These are phyloP conservation scores for Magnaporthiopsis incrustans DNA, from an alignment of 2,329 filamentous ascomycete species.

Conservation along the genomic window DNA sequence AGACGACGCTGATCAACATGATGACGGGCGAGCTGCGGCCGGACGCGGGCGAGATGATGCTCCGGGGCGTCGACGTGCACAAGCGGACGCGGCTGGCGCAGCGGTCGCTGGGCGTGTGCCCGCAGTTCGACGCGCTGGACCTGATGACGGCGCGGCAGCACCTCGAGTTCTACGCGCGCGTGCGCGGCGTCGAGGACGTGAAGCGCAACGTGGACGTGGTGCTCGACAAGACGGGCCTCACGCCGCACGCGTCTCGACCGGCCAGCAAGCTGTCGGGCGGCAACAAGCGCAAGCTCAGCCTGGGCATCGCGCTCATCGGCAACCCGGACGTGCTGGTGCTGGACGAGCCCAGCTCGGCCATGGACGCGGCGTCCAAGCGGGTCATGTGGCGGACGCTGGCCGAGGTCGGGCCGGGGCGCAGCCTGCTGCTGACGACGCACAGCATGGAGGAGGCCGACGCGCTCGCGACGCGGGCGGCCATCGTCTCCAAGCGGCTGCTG, in stretches of 20 bases:
- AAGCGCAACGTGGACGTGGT: slow-evolving; percentile 71
- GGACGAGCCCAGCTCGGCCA: slow-evolving; percentile 81
- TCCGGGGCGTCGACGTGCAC: slow-evolving; percentile 69
- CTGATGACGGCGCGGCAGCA: slow-evolving; percentile 86
- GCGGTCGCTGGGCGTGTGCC: slow-evolving; percentile 78
- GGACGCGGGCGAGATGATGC: slow-evolving; percentile 64
- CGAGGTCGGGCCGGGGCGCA: slow-evolving; percentile 66
- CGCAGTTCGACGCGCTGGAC: slow-evolving; percentile 82
- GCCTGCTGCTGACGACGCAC: slow-evolving; percentile 82
- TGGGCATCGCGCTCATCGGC: slow-evolving; percentile 87
- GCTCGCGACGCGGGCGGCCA: slow-evolving; percentile 73
- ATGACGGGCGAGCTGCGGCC: slow-evolving; percentile 80
- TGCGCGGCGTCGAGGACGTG: slow-evolving; percentile 69
- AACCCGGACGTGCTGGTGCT: slow-evolving; percentile 82
- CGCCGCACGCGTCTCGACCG: slow-evolving; percentile 63
- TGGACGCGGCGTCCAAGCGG: slow-evolving; percentile 85
- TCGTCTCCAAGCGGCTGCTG: slow-evolving; percentile 79
- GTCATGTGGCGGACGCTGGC: slow-evolving; percentile 87
- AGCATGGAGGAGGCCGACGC: slow-evolving; percentile 94
- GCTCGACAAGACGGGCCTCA: slow-evolving; percentile 68
- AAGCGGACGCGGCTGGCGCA: slow-evolving; percentile 64
- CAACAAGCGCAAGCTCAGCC: slow-evolving; percentile 82
- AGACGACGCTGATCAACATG: slow-evolving; percentile 80
- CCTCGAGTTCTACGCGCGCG: slow-evolving; percentile 76
- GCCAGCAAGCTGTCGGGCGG: slow-evolving; percentile 76